Evolutionary conservation across 495 filamentous ascomycete genomes (phyloP).

Genomic region (Diplogelasinospora grovesii): DNA sequence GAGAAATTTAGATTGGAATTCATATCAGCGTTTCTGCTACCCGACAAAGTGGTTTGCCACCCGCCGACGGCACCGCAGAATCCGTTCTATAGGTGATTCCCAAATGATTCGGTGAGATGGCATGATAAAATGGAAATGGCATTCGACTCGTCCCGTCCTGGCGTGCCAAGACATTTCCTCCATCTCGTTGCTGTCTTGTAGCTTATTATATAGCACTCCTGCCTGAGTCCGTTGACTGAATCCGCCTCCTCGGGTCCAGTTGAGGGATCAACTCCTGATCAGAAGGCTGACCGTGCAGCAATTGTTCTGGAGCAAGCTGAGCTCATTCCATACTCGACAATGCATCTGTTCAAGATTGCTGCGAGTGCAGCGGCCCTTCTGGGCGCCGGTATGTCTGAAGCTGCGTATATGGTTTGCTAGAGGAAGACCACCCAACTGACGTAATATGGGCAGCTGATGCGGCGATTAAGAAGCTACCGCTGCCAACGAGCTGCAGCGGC

Average conservation of each 20-base stretch:
- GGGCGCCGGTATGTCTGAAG: slow-evolving; percentile 15
- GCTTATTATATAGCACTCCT: neutral
- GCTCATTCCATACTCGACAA: slow-evolving; percentile 4
- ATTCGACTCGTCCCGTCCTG: slow-evolving; percentile 10
- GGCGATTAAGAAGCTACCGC: slow-evolving; percentile 17
- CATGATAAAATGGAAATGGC: neutral
- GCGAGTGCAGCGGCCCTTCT: slow-evolving; percentile 18
- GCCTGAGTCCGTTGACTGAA: too few relatives aligned
- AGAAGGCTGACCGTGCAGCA: too few relatives aligned
- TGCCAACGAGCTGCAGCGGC: slow-evolving; percentile 28
- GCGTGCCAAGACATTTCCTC: neutral
- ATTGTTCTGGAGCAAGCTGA: too few relatives aligned
- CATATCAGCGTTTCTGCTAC: slow-evolving; percentile 13
- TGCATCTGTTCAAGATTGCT: slow-evolving; percentile 19
- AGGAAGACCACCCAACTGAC: slow-evolving; percentile 1
- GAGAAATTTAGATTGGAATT: too few relatives aligned
- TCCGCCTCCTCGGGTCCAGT: too few relatives aligned
- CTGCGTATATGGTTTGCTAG: neutral
- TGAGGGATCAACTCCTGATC: neutral
- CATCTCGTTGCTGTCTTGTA: neutral
- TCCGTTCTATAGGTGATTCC: too few relatives aligned
- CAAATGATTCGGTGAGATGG: too few relatives aligned
- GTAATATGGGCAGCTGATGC: slow-evolving; percentile 6
- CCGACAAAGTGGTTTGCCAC: slow-evolving; percentile 11
- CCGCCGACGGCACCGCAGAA: neutral